phyloP scores from a whole-genome alignment of 2,329 filamentous ascomycete species.

The Arthrobotrys sphaeroides region DNA sequence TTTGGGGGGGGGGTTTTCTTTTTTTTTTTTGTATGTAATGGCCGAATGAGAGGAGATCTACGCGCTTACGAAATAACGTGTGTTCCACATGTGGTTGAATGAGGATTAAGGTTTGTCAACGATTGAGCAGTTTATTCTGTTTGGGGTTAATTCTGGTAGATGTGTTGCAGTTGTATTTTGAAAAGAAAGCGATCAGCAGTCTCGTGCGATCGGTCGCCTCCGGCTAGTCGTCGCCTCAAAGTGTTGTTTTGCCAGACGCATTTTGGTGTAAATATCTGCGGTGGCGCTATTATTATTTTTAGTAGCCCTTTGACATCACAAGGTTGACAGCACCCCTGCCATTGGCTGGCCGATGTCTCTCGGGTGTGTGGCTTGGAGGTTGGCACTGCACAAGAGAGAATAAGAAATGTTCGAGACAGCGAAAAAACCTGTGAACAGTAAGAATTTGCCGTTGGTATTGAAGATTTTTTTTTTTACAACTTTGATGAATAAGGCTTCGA shows the following conservation, averaged over 20 bases:
- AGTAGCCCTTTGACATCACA: slow-evolving; percentile 38
- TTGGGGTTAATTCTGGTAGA: background rate
- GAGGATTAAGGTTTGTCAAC: too few species aligned
- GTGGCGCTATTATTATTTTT: slow-evolving; percentile 50
- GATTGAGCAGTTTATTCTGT: background rate
- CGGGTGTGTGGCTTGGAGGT: slow-evolving; percentile 39
- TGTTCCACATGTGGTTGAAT: too few species aligned
- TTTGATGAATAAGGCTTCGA: background rate
- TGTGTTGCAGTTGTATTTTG: slow-evolving; percentile 38
- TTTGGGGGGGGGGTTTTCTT: too few species aligned
- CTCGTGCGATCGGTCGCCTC: too few species aligned
- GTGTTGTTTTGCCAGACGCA: too few species aligned
- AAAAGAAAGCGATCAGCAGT: slow-evolving; percentile 23
- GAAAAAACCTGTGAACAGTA: background rate
- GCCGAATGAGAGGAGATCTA: too few species aligned
- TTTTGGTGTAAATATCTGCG: too few species aligned
- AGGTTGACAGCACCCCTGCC: slow-evolving; percentile 49
- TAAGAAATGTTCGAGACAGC: background rate
- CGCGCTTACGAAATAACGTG: too few species aligned
- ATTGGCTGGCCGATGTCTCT: slow-evolving; percentile 37
- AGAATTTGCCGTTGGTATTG: slow-evolving; percentile 12
- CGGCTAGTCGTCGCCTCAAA: too few species aligned
- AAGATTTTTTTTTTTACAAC: too few species aligned
- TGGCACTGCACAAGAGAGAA: background rate
- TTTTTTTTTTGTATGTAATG: too few species aligned